Conservation (phyloP, 2,329 filamentous ascomycete species). For the Talaromyces sp. region DNA sequence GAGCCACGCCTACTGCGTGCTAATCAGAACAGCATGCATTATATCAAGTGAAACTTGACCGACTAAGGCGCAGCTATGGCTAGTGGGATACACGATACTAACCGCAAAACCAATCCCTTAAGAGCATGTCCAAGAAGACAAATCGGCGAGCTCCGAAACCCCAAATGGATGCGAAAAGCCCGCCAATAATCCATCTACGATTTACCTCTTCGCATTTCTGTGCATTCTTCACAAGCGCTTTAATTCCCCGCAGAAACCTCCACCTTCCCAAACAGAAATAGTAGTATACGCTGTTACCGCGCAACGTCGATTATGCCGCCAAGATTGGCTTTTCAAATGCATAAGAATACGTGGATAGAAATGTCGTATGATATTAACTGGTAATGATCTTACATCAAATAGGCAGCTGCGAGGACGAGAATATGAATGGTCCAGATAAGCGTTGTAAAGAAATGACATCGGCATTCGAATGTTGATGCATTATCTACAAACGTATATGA, state of each 20-base stretch:
- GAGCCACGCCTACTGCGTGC: not conserved
- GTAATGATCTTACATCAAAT: not conserved
- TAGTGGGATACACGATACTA: not conserved
- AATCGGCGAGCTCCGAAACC: not conserved
- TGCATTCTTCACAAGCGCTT: not conserved
- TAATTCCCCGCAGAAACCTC: not conserved
- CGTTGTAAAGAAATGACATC: no score
- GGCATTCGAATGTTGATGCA: not conserved
- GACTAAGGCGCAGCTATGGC: not conserved
- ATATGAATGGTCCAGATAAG: not conserved
- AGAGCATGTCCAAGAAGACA: not conserved
- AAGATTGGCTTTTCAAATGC: not conserved
- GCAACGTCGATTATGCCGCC: not conserved
- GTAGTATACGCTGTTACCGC: not conserved
- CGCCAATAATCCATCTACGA: not conserved
- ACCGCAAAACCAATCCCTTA: not conserved
- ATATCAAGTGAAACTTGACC: not conserved
- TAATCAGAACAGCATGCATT: not conserved
- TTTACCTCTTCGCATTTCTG: not conserved
- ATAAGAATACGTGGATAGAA: not conserved
- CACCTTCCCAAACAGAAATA: not conserved
- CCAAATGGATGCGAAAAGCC: not conserved
- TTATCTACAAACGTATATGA: not conserved
- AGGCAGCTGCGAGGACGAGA: not conserved
- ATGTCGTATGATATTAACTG: not conserved